Conservation (phyloP, 2,329 filamentous ascomycete species). For the Cordyceps militaris region DNA sequence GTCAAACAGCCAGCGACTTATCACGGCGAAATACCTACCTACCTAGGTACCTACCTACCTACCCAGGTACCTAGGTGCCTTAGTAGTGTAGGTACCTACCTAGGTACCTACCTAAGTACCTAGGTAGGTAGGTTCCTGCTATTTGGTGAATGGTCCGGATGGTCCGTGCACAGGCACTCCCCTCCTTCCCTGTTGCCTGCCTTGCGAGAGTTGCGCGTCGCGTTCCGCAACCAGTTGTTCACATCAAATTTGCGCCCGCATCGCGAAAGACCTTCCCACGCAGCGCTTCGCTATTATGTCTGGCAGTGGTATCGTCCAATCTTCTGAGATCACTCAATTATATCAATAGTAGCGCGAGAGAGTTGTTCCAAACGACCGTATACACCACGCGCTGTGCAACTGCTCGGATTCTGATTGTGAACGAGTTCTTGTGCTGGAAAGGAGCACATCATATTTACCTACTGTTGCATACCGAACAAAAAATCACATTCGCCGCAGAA, state of each 20-base stretch:
- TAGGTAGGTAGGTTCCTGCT: neutral
- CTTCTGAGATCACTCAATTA: neutral
- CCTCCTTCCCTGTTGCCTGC: conserved; percentile 2
- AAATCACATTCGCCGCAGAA: neutral
- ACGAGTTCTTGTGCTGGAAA: neutral
- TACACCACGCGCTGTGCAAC: neutral
- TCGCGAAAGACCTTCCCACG: neutral
- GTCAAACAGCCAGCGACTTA: no score
- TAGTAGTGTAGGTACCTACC: no score
- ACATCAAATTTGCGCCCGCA: conserved; percentile 3
- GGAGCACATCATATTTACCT: neutral
- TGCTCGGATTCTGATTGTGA: conserved; percentile 2
- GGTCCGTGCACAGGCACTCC: conserved; percentile 7
- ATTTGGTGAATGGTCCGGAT: no score
- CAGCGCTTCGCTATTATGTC: conserved; percentile 51
- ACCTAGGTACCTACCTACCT: neutral
- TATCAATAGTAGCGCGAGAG: neutral
- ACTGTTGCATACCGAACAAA: neutral
- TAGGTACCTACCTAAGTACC: neutral
- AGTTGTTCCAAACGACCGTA: neutral
- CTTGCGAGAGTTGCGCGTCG: conserved; percentile 7
- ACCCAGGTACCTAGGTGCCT: no score
- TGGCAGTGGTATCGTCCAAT: neutral
- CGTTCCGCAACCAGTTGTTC: conserved; percentile 2
- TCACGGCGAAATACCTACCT: neutral